Evolutionary conservation across 2,329 filamentous ascomycete genomes (phyloP), one percentile per base, ranked within the genome.

Genomic region (Fusarium sp.): DNA sequence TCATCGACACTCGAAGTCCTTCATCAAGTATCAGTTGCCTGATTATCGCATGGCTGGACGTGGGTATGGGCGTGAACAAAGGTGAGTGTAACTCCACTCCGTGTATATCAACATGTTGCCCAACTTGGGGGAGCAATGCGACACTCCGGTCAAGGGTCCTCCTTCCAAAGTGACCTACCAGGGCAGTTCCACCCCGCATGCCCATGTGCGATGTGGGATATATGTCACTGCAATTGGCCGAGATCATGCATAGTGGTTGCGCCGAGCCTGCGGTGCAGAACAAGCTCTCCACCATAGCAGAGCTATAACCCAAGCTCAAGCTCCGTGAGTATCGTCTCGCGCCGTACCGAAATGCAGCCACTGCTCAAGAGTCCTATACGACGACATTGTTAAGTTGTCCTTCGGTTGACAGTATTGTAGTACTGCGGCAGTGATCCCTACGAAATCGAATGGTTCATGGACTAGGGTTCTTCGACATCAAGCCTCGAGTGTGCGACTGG

Each of bases 21-120:
- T 53, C 25, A 42, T 24, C 52, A 50, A 56, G 32, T 40, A 50
- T 55, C 50, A 46, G 71, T 76, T 74, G 71, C 59, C 66, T 76
- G 71, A 75, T 73, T 55, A 63, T 74, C 74, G 62, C 66, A 67
- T 63, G 67, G 34, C 15, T 62, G 24, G 54, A 29, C 63, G 66
- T 75, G 72, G 72, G 57, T 16, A 62, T 62, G 44, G 63, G 62
- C 34, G 63, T 66, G 63, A 4, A 44, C 32, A 20, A 15, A 45
- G 40, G 62, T 69, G 64, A 63, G 63, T 66, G 63, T 55, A 54
- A 54, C 50, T 61, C 72, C 71, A 68, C 72, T 57, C 50, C 22
- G 54, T 53, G 40, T 66, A 55, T 62, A 68, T 74, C 63, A 63
- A 66, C 43, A 51, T 54, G 49, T 47, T 43, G 51, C 45, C 62